A percentile compares a stretch with the other conserved stretches of the same genome.
These are phyloP conservation scores for Paramecium tetraurelia DNA, from an alignment of 73 alveolate species.

Conservation along the genomic window DNA sequence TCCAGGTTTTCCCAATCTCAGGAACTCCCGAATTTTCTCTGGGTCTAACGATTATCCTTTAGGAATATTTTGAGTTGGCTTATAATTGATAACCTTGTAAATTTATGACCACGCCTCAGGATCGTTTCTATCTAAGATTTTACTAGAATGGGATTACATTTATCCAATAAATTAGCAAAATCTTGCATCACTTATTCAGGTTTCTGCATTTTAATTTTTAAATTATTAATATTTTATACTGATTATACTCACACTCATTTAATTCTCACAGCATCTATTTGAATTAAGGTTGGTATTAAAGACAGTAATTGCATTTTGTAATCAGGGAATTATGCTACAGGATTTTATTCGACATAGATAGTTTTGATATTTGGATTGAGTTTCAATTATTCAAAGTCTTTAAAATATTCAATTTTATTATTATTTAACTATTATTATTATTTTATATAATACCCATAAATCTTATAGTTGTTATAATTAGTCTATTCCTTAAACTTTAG, in stretches of 20 bases:
- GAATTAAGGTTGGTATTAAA: background rate
- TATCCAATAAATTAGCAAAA: constrained; percentile 35
- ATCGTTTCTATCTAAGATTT: constrained; percentile 53
- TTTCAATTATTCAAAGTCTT: background rate
- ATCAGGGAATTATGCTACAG: constrained; percentile 26
- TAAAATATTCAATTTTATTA: background rate
- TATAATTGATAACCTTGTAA: constrained; percentile 57
- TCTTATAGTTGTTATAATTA: background rate
- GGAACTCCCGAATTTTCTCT: constrained; percentile 52
- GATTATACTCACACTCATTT: background rate
- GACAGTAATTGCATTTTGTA: background rate
- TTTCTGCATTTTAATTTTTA: constrained; percentile 16
- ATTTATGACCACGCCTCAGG: constrained; percentile 61
- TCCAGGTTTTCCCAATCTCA: constrained; percentile 58
- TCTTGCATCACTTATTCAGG: constrained; percentile 51
- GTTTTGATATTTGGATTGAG: background rate
- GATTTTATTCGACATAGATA: constrained; percentile 6
- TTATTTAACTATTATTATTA: background rate
- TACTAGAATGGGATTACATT: background rate
- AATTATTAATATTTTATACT: constrained; percentile 1
- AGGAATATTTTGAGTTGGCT: constrained; percentile 55
- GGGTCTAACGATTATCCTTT: constrained; percentile 50
- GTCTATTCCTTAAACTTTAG: background rate
- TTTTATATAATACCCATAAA: background rate
- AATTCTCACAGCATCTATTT: constrained; percentile 38